Percentiles rank a stretch among this genome's conserved stretches.
These are phyloP conservation scores for Eucalyptus marginata DNA, from an alignment of 345 rosid species.

Conservation along the genomic window DNA sequence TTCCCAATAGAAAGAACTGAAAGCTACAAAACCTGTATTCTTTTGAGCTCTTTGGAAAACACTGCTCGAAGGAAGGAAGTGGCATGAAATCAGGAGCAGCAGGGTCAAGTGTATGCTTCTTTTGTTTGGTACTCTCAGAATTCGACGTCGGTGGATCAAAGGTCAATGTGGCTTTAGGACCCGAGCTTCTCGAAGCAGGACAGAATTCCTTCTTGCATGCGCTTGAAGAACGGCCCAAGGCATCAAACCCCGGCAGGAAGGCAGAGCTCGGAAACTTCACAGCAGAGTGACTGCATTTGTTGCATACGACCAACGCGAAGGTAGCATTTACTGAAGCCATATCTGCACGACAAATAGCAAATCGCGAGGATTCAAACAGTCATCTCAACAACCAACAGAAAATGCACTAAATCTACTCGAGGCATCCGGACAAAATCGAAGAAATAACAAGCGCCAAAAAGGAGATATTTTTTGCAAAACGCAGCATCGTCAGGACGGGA, in stretches of 20 bases:
- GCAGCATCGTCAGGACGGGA: background rate
- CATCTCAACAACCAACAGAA: background rate
- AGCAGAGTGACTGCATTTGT: constrained; percentile 39
- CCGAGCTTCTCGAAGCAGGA: background rate
- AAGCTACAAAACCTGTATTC: constrained; percentile 41
- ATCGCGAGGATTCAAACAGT: background rate
- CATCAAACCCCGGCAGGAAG: constrained; percentile 54
- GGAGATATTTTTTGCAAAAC: background rate
- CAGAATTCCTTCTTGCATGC: constrained; percentile 30
- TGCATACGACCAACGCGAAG: constrained; percentile 36
- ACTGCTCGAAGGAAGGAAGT: constrained; percentile 80
- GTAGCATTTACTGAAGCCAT: constrained; percentile 71
- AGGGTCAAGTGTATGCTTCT: constrained; percentile 77
- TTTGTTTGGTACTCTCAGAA: constrained; percentile 39
- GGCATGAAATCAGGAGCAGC: constrained; percentile 83
- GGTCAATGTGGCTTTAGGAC: constrained; percentile 55
- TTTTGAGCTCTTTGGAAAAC: constrained; percentile 92
- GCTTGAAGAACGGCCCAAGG: constrained; percentile 21
- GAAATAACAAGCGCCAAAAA: background rate
- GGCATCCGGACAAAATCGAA: background rate
- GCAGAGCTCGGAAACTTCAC: constrained; percentile 34
- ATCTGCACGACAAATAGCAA: background rate
- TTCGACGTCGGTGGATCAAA: constrained; percentile 63
- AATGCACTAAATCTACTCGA: background rate
- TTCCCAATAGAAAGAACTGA: background rate